These are phyloP conservation scores for Backusella morwellensis DNA, from an alignment of 192 early-diverging fungal genomes.

Conservation along the genomic window DNA sequence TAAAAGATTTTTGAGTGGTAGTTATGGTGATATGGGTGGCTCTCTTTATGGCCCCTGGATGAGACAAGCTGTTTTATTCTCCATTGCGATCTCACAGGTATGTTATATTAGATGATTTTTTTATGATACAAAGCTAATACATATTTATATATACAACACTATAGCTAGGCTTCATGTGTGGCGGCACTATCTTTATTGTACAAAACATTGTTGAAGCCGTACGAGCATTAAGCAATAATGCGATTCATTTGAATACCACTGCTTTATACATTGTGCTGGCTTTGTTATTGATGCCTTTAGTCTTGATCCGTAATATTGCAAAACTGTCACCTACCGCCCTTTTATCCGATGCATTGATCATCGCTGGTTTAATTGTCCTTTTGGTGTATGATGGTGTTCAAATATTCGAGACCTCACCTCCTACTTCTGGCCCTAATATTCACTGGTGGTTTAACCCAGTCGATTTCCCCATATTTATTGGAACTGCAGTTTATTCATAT, in stretches of 20 bases:
- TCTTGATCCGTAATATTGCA: constrained; percentile 83
- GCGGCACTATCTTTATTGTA: constrained; percentile 83
- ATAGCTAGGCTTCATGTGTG: constrained; percentile 38
- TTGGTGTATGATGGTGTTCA: constrained; percentile 69
- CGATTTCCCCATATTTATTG: constrained; percentile 74
- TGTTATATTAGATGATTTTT: not conserved
- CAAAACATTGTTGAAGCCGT: constrained; percentile 76
- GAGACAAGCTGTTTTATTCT: constrained; percentile 61
- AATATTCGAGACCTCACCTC: constrained; percentile 53
- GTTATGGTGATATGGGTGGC: constrained; percentile 69
- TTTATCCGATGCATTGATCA: constrained; percentile 86
- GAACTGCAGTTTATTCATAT: constrained; percentile 89
- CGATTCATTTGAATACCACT: constrained; percentile 58
- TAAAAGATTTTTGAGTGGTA: constrained; percentile 58
- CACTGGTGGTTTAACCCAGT: constrained; percentile 58
- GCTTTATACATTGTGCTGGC: constrained; percentile 67
- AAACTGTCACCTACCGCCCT: constrained; percentile 75
- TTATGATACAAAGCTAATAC: not conserved
- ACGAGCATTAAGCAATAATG: constrained; percentile 63
- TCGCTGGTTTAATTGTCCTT: constrained; percentile 74
- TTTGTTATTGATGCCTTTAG: constrained; percentile 73
- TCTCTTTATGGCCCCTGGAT: constrained; percentile 63
- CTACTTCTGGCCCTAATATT: constrained; percentile 43
- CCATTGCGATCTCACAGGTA: constrained; percentile 72
- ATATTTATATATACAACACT: not conserved